Base-by-base conservation (phyloP, 1,284 basidiomycete species). In the Bjerkandera adusta region DNA sequence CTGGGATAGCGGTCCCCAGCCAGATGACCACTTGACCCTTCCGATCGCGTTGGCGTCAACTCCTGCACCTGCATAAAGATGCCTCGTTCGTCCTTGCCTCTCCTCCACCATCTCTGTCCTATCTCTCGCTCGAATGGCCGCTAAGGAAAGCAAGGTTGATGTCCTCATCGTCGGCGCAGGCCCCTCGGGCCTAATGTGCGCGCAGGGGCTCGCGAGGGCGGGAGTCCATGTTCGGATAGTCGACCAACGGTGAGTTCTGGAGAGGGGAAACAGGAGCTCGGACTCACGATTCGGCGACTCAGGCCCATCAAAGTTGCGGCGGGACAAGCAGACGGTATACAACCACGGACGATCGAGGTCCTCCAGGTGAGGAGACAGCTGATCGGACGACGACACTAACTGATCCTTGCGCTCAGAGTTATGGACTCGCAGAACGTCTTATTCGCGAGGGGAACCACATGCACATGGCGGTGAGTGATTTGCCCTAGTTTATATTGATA, bases 271-370 rank as follows among this genome's bases (percentile, higher is more conserved):
- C n/a, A n/a, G n/a, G n/a, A n/a, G n/a, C n/a, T n/a, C n/a, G n/a
- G n/a, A n/a, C n/a, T n/a, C n/a, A n/a, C n/a, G n/a, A n/a, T n/a
- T n/a, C n/a, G n/a, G n/a, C 30, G 21, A 15, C 38, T n/a, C 48
- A 88, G 85, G 52, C 73, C 81, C 4, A 51, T 55, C 12, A 81
- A 75, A 55, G 75, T 87, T 11, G 60, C 71, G 29, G 79, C 80
- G 5, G 89, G 89, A 12, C 86, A 89, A 58, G 88, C 86, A 0
- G 88, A 91, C 58, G 88, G 87, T 4, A 83, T 90, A 41, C 84
- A 88, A 58, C 84, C 85, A 0, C 75, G 87, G 32, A 87, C 85
- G 1, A 78, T 89, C 39, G 89, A 92, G 63, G 81, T 90, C 5
- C 66, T 92, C 20, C 82, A 88, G 74, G 84, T 79, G 41, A n/a